Conservation (phyloP, 148 eudicot species). For the Nepenthes mirabilis region DNA sequence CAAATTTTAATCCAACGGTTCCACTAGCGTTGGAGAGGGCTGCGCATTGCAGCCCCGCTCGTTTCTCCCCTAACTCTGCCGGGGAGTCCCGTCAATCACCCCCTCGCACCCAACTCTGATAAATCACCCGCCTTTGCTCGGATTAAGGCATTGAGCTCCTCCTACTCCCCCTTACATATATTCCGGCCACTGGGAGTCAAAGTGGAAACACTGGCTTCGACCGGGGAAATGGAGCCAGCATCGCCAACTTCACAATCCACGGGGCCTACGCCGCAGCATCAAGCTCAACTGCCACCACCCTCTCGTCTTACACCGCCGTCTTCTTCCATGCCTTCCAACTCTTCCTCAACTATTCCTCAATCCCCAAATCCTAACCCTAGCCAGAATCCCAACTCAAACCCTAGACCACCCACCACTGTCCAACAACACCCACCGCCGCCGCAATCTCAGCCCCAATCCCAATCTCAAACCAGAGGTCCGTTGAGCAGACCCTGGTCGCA, state of each 20-base stretch:
- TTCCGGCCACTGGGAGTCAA: too few species aligned
- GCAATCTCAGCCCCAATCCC: background rate
- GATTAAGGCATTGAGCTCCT: too few species aligned
- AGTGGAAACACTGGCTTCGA: too few species aligned
- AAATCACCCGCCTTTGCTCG: too few species aligned
- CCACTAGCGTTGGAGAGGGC: too few species aligned
- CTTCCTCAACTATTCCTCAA: conserved; percentile 7
- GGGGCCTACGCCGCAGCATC: conserved; percentile 5
- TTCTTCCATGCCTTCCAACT: conserved; percentile 8
- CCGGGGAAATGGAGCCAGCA: conserved; percentile 1
- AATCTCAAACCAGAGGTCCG: conserved; percentile 18
- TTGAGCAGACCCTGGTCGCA: conserved; percentile 45
- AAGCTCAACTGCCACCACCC: conserved; percentile 8
- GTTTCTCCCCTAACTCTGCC: too few species aligned
- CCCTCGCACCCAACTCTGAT: too few species aligned
- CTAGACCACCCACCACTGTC: conserved; percentile 4
- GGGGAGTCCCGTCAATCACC: too few species aligned
- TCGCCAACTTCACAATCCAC: conserved; percentile 7
- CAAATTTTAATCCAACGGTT: too few species aligned
- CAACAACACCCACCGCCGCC: conserved; percentile 13
- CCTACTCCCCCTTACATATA: too few species aligned
- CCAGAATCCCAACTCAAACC: conserved; percentile 5
- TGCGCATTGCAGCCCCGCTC: too few species aligned
- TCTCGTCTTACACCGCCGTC: conserved; percentile 9
- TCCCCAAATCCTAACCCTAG: conserved; percentile 29